A percentile compares a stretch with the other conserved stretches of the same genome.
Evolutionary conservation across 257 asterid species (phyloP).

Genomic region (Solanum stenotomum): DNA sequence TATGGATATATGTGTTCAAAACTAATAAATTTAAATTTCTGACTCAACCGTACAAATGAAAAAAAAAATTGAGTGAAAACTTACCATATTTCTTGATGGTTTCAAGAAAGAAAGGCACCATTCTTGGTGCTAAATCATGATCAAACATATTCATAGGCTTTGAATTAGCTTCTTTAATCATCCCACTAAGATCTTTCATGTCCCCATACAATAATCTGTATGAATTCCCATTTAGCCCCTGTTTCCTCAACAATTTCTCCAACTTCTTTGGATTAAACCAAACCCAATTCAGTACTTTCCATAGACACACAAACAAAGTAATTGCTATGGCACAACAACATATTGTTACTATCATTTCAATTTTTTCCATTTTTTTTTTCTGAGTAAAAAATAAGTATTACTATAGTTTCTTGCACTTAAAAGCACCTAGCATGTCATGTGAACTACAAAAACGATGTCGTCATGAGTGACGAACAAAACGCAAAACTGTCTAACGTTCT

Average conservation of each 20-base stretch:
- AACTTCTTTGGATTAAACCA: slow-evolving; percentile 14
- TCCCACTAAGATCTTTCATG: neutral
- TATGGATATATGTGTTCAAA: too few relatives aligned
- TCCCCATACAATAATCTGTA: slow-evolving; percentile 22
- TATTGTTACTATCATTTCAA: neutral
- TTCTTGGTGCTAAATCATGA: slow-evolving; percentile 4
- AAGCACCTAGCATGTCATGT: neutral
- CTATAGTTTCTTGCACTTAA: neutral
- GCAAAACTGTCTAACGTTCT: neutral
- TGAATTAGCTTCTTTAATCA: neutral
- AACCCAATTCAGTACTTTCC: slow-evolving; percentile 2
- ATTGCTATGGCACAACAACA: neutral
- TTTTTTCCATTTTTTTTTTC: neutral
- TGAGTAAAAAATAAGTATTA: neutral
- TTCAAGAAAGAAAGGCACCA: too few relatives aligned
- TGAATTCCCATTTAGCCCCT: slow-evolving; percentile 26
- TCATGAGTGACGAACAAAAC: neutral
- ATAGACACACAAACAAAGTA: neutral
- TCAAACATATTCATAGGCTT: slow-evolving; percentile 1
- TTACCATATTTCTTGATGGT: slow-evolving; percentile 7
- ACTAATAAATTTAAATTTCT: too few relatives aligned
- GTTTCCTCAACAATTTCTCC: slow-evolving; percentile 2
- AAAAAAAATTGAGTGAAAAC: neutral
- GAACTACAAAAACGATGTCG: neutral
- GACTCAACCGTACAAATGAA: too few relatives aligned